A percentile compares a stretch with the other conserved stretches of the same genome.
Evolutionary conservation across 768 basidiomycete genomes (phyloP).

Genomic region (Glaciozyma antarctica): DNA sequence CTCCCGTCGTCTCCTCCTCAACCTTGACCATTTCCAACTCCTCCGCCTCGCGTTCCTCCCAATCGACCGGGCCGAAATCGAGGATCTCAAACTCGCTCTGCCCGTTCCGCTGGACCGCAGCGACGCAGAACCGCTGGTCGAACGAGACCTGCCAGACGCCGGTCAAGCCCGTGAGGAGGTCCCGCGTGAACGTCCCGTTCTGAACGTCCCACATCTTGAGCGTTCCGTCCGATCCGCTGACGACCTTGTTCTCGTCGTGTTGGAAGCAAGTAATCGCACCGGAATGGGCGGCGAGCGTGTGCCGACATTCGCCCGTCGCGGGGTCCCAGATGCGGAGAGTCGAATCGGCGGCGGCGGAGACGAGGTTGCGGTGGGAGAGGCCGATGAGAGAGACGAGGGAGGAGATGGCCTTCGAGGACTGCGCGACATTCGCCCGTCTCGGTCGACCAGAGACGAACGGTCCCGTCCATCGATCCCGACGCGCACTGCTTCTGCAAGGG

Average conservation of each 20-base stretch:
- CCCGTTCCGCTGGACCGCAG: constrained; percentile 49
- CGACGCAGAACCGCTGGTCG: constrained; percentile 86
- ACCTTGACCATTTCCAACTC: background rate
- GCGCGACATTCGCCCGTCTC: constrained; percentile 69
- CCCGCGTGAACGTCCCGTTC: constrained; percentile 74
- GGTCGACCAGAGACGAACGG: constrained; percentile 89
- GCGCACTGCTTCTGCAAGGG: constrained; percentile 75
- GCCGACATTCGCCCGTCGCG: constrained; percentile 63
- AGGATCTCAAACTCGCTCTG: constrained; percentile 41
- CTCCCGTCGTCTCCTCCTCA: constrained; percentile 1
- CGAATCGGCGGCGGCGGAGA: constrained; percentile 93
- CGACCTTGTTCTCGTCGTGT: constrained; percentile 94
- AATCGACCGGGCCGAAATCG: constrained; percentile 33
- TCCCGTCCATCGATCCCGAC: constrained; percentile 97
- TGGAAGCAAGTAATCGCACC: constrained; percentile 95
- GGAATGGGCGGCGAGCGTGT: constrained; percentile 78
- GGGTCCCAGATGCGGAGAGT: constrained; percentile 93
- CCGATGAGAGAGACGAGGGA: constrained; percentile 90
- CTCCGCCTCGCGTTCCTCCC: constrained; percentile 6
- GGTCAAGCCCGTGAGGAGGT: constrained; percentile 78
- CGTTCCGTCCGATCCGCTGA: constrained; percentile 89
- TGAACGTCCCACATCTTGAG: constrained; percentile 96
- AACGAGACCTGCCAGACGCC: constrained; percentile 98
- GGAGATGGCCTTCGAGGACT: constrained; percentile 77
- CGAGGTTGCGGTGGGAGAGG: constrained; percentile 76